Base-by-base conservation (phyloP, 1,284 basidiomycete species). In the Heliocybe sulcata region DNA sequence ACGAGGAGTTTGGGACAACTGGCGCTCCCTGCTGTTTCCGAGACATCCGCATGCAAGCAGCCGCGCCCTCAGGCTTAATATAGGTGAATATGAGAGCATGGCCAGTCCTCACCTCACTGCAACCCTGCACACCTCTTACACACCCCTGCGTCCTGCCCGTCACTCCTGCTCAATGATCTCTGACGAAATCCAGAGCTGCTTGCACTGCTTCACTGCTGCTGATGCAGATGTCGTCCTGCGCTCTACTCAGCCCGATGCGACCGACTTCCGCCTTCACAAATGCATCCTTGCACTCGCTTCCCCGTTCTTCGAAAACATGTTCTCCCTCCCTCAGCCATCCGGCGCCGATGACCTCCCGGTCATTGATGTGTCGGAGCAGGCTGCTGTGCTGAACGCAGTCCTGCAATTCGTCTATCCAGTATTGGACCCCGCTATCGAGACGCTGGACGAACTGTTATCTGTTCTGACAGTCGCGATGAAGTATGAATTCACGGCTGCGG, bases 271-370 rank as follows among this genome's bases (percentile, higher is more conserved):
- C 48, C 78, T 82, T n/a, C 85, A 88, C 66, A 72, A 73, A 59
- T 78, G 74, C 64, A 77, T 89, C 57, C 76, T 90, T 52, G 68
- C 77, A 11, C 71, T 73, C 6, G 80, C 83, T 0, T 89, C 86
- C 1, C 75, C 81, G 1, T 83, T 90, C 69, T 90, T 89, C 67
- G 66, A 69, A 52, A 76, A 82, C 55, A 82, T 90, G 82, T 84
- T 89, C 64, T 66, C 78, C 23, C 70, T 90, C 23, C 86, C 86
- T 2, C 83, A 87, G 60, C 67, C 69, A 23, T 62, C 63, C 53
- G 54, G 60, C 23, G 45, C 56, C 2, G 54, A 57, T 14, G 54
- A 55, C 20, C 53, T 67, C n/a, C 81, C 82, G 9, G 60, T 76
- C 51, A 73, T 87, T 42, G 77, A 82, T 3, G 71, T 86, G 16